Evolutionary conservation across 2,329 filamentous ascomycete genomes (phyloP), one percentile per base, ranked within the genome.

Genomic region (Thelonectria olida): DNA sequence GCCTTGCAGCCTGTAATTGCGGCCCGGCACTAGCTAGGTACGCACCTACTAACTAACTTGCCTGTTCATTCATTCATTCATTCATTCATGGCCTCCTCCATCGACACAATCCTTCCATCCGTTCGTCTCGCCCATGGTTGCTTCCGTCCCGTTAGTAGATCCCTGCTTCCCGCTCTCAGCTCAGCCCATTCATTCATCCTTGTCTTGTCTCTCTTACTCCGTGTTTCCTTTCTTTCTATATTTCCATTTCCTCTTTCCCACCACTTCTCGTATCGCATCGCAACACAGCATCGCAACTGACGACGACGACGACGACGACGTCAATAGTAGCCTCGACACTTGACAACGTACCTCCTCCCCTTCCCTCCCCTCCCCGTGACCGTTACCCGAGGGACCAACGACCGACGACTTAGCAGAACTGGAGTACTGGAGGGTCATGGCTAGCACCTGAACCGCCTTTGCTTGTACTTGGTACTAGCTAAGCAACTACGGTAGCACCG

Each of bases 361-460:
- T 38, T 42, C 50, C 23, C n/a, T 20, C 8, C 36, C n/a, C 36
- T n/a, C n/a, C 15, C 31, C 36, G 36, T 39, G 15, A 38, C 23
- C 38, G 61, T 56, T 47, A 41, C 54, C 62, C 22, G 50, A 52
- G 41, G 62, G 54, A 61, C 28, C 4, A 31, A 13, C 28, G 6
- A 31, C 5, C 4, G 28, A n/a, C 3, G 6, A 39, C 4, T 2
- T 4, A n/a, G n/a, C 4, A 39, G 3, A n/a, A 39, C 4, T 5
- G 4, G 28, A 8, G 36, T 5, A 7, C 5, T 9, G 28, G 13
- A 7, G 13, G 28, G 28, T 31, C 58, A 70, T 70, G 68, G 61
- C 67, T 63, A 62, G 47, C 41, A 49, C 34, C 34, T 44, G 54
- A 57, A 45, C 31, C 23, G 54, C 39, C 15, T 10, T 12, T 20